Conservation (phyloP, 2,329 filamentous ascomycete genomes). For the Dothidotthia symphoricarpi region DNA sequence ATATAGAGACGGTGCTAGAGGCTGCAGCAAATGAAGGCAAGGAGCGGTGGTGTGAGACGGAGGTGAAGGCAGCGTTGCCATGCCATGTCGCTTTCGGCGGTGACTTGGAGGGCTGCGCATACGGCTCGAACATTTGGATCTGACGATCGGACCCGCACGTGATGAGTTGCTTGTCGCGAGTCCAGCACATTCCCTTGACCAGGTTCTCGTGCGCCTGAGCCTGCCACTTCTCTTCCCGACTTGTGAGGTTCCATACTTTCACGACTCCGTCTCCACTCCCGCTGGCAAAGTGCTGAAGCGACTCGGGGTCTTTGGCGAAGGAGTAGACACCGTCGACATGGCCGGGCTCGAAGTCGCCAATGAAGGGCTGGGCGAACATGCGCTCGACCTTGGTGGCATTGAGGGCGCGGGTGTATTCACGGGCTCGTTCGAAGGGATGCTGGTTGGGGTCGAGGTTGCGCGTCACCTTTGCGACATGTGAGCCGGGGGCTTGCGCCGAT, state of each 20-base stretch:
- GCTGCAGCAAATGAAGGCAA: conserved; percentile 76
- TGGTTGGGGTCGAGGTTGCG: conserved; percentile 78
- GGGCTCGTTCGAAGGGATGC: conserved; percentile 85
- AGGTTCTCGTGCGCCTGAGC: conserved; percentile 87
- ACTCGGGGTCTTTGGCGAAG: conserved; percentile 50
- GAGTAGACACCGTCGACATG: conserved; percentile 78
- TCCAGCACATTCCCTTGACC: conserved; percentile 90
- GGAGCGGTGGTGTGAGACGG: conserved; percentile 77
- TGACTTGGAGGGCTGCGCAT: conserved; percentile 66
- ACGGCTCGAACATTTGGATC: conserved; percentile 89
- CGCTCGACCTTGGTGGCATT: conserved; percentile 91
- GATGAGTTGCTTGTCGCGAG: conserved; percentile 76
- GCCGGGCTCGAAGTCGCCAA: conserved; percentile 81
- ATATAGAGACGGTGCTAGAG: conserved; percentile 78
- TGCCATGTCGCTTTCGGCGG: conserved; percentile 83
- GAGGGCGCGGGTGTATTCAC: conserved; percentile 76
- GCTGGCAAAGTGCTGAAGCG: conserved; percentile 46
- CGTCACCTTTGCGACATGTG: conserved; percentile 62
- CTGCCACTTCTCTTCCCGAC: conserved; percentile 71
- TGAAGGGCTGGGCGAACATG: conserved; percentile 83
- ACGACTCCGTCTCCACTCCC: conserved; percentile 74
- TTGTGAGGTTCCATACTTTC: conserved; percentile 85
- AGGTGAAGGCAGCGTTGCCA: conserved; percentile 78
- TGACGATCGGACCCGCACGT: conserved; percentile 84
- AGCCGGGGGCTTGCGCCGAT: conserved; percentile 65